A percentile compares a stretch with the other conserved stretches of the same genome.
Evolutionary conservation across 352 stramenopile species (phyloP).

Genomic region (Globisporangium rhizosaccharum): DNA sequence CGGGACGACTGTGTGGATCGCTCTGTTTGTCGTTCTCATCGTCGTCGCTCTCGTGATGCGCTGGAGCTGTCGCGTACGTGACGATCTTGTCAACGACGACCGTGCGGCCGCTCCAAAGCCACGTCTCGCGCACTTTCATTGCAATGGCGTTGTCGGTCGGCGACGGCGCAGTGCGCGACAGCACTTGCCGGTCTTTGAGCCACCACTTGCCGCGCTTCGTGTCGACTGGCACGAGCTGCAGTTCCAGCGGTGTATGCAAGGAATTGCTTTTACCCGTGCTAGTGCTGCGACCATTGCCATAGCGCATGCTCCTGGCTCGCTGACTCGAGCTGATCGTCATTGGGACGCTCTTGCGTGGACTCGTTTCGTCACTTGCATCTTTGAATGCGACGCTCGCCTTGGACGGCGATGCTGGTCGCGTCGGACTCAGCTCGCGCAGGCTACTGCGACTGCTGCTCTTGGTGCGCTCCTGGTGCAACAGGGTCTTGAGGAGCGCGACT

Average conservation of each 20-base stretch:
- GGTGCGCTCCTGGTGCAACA: constrained; percentile 37
- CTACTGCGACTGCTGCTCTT: constrained; percentile 14
- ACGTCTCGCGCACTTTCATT: constrained; percentile 60
- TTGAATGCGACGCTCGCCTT: neutral
- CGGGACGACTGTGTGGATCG: too few relatives aligned
- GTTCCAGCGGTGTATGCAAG: constrained; percentile 7
- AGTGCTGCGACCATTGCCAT: constrained; percentile 3
- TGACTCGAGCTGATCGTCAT: neutral
- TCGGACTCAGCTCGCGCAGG: constrained; percentile 5
- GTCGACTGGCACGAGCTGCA: constrained; percentile 38
- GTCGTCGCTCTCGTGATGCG: neutral
- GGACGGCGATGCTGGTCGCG: constrained; percentile 10
- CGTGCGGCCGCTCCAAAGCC: constrained; percentile 54
- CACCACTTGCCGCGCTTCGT: constrained; percentile 61
- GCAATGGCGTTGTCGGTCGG: constrained; percentile 24
- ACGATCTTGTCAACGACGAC: constrained; percentile 71
- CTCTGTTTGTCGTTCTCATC: neutral
- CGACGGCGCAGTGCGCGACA: constrained; percentile 29
- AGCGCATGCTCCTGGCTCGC: constrained; percentile 3
- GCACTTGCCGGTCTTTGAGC: constrained; percentile 50
- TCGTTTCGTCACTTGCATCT: neutral
- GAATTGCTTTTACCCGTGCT: neutral
- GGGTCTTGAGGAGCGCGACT: constrained; percentile 38
- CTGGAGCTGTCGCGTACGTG: constrained; percentile 1
- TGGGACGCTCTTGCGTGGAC: neutral